Conservation (phyloP, 768 basidiomycete genomes). For the Tremella mesenterica region DNA sequence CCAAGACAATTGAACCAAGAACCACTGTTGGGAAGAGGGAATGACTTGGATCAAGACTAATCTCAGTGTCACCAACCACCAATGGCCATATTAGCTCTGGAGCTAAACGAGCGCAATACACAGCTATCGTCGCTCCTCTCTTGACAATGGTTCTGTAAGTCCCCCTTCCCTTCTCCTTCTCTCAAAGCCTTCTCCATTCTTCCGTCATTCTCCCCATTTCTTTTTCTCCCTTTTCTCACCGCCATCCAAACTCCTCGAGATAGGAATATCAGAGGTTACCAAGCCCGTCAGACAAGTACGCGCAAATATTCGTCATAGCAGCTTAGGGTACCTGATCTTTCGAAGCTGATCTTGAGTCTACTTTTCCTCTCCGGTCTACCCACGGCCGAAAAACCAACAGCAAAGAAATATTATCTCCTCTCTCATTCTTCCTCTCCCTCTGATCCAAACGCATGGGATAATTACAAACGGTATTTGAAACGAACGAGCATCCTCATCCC, state of each 20-base stretch:
- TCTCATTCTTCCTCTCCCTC: conserved; percentile 39
- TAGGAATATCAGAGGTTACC: background rate
- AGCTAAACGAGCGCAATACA: conserved; percentile 55
- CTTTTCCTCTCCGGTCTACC: conserved; percentile 66
- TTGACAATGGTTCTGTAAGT: conserved; percentile 56
- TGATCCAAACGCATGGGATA: conserved; percentile 25
- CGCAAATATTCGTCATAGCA: background rate
- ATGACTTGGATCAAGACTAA: too few species aligned
- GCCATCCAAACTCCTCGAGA: conserved; percentile 52
- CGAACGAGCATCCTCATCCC: conserved; percentile 58
- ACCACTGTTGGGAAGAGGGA: too few species aligned
- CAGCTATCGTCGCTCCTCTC: conserved; percentile 55
- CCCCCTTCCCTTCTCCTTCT: conserved; percentile 30
- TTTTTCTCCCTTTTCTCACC: conserved; percentile 53
- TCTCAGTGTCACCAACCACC: too few species aligned
- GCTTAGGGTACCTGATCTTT: conserved; percentile 22
- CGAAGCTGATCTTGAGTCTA: conserved; percentile 35
- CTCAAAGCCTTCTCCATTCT: too few species aligned
- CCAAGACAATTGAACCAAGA: too few species aligned
- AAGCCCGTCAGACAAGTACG: background rate
- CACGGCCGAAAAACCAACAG: conserved; percentile 60
- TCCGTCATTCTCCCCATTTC: too few species aligned
- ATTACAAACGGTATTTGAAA: conserved; percentile 54
- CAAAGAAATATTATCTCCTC: conserved; percentile 55
- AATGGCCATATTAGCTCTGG: too few species aligned